These are phyloP conservation scores for Boletus barrowsii DNA, from an alignment of 768 basidiomycete genomes.

Conservation along the genomic window DNA sequence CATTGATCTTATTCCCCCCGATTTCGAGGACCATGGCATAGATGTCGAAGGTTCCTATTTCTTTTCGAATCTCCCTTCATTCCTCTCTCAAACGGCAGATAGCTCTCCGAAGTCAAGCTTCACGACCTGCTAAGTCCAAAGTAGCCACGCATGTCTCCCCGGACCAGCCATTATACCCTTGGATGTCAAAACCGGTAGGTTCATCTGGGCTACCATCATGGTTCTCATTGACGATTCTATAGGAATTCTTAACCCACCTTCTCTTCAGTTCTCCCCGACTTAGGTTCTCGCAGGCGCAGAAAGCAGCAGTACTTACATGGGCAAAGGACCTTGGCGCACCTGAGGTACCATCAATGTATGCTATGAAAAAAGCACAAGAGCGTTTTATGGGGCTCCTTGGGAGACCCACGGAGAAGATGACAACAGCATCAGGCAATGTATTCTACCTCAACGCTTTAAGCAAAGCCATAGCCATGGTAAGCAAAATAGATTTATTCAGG, in stretches of 20 bases:
- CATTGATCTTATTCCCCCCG: no score
- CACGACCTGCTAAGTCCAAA: no score
- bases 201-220: background rate
- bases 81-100: no score
- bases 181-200: background rate
- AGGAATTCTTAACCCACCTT: conserved; percentile 30
- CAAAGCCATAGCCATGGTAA: conserved; percentile 20
- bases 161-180: conserved; percentile 10
- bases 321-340: conserved; percentile 27
- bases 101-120: no score
- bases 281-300: conserved; percentile 30
- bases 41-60: no score
- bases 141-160: no score
- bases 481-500: no score
- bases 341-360: conserved; percentile 27
- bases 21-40: no score
- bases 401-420: conserved; percentile 22
- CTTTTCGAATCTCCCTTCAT: no score
- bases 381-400: conserved; percentile 19
- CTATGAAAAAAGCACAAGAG: conserved; percentile 19
- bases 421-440: conserved; percentile 19
- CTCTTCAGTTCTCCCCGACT: conserved; percentile 33
- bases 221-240: conserved; percentile 2
- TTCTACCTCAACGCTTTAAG: conserved; percentile 27
- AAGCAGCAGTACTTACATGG: conserved; percentile 29